Conservation (phyloP, 2,329 filamentous ascomycete genomes). For the Stachybotrys elegans region DNA sequence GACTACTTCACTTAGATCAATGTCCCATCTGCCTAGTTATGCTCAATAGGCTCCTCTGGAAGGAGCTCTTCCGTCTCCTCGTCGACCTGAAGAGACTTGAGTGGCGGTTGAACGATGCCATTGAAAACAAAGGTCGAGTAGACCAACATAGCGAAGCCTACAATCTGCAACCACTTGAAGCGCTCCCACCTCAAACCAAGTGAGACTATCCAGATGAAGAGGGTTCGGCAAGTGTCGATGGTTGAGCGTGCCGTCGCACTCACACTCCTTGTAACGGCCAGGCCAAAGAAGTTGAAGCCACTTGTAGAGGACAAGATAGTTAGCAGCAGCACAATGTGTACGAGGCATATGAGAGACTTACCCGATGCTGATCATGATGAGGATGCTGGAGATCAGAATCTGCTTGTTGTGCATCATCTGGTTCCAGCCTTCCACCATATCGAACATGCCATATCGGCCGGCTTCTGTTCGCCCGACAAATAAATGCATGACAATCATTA, state of each 20-base stretch:
- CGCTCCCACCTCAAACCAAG: conserved; percentile 92
- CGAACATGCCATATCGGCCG: conserved; percentile 80
- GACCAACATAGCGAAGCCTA: conserved; percentile 82
- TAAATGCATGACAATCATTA: conserved; percentile 76
- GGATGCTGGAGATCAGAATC: conserved; percentile 70
- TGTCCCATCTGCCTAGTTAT: too few relatives aligned
- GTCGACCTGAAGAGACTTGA: conserved; percentile 58
- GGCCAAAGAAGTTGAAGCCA: conserved; percentile 97
- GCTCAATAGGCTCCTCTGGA: conserved; percentile 81
- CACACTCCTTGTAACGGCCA: conserved; percentile 84
- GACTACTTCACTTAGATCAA: too few relatives aligned
- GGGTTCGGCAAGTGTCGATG: conserved; percentile 93
- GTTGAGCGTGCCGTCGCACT: conserved; percentile 91
- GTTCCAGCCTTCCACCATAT: conserved; percentile 78
- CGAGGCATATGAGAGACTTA: conserved; percentile 32
- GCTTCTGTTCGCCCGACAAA: conserved; percentile 68
- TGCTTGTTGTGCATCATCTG: conserved; percentile 69
- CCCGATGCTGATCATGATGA: conserved; percentile 98
- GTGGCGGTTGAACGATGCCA: conserved; percentile 79
- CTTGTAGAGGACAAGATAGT: conserved; percentile 46
- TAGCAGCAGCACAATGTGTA: conserved; percentile 6
- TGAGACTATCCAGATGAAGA: conserved; percentile 97
- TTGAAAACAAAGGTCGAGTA: conserved; percentile 98
- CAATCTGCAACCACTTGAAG: conserved; percentile 95
- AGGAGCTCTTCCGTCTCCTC: conserved; percentile 60